A percentile compares a stretch with the other conserved stretches of the same genome.
phyloP scores from a whole-genome alignment of 768 basidiomycete species.

The Chiua virens region DNA sequence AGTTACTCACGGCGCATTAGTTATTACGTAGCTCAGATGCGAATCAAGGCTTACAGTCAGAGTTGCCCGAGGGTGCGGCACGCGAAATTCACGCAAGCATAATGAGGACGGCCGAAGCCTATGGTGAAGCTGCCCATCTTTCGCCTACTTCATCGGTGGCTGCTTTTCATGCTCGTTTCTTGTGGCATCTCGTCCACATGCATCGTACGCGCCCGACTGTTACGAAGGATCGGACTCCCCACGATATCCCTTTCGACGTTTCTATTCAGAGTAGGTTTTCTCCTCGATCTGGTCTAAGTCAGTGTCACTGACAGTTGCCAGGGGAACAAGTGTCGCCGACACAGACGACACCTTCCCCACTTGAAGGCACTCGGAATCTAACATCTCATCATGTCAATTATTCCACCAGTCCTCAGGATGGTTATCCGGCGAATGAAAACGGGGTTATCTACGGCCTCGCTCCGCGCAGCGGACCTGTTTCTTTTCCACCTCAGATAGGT shows the following conservation, averaged over 20 bases:
- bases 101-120: constrained; percentile 71
- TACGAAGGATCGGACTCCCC: constrained; percentile 38
- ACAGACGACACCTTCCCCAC: constrained; percentile 27
- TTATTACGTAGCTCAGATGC: constrained; percentile 67
- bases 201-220: constrained; percentile 49
- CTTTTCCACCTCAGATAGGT: constrained; percentile 36
- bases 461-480: constrained; percentile 12
- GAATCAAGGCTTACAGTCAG: constrained; percentile 53
- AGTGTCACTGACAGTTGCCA: constrained; percentile 11
- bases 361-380: constrained; percentile 11
- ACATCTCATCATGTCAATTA: constrained; percentile 17
- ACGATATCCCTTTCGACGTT: constrained; percentile 52
- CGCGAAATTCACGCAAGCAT: constrained; percentile 68
- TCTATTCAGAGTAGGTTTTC: constrained; percentile 50
- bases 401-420: constrained; percentile 16
- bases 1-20: constrained; percentile 36
- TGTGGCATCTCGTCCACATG: constrained; percentile 66
- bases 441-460: constrained; percentile 14
- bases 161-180: constrained; percentile 78
- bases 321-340: constrained; percentile 21
- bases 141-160: constrained; percentile 63
- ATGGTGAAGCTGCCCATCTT: constrained; percentile 65
- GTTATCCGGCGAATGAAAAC: constrained; percentile 13
- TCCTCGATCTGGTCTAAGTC: neutral
- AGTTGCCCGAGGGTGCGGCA: constrained; percentile 59